Base-by-base conservation (phyloP, 306 rosid species). In the Corylus avellana region DNA sequence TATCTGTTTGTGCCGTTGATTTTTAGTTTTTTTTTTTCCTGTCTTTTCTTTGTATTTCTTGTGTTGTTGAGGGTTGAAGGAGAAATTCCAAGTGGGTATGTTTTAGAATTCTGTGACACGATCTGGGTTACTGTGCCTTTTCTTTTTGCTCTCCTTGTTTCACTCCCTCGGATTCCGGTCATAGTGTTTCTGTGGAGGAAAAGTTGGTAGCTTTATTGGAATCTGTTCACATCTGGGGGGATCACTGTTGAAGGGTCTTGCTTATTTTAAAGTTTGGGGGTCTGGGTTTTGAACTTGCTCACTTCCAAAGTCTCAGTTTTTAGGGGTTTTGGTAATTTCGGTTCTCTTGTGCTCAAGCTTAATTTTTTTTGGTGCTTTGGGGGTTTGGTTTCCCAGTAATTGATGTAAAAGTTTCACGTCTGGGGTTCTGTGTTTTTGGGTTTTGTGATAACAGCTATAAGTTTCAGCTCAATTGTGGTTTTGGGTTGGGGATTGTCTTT, bases 91-190 rank as follows among this genome's bases (percentile, higher is more conserved):
- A 73, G 84, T 77, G 90, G 86, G 71, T 66, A 76, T 78, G 47
- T 53, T 87, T 59, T 86, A 44, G 74, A 75, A 39, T 70, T 85
- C 79, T 77, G 85, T 83, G 79, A 78, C 77, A 63, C 39, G 82
- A 82, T 87, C 81, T 88, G 79, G 86, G 90, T 87, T 77, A 54
- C 62, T 72, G 86, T 76, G 86, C 81, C 79, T 70, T 75, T 29
- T 25, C 42, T 10, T 42, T 68, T 49, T 57, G 78, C 81, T 85
- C 82, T 68, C 71, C 86, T 77, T 80, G 80, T 86, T 86, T 85
- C 55, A 27, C 83, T 80, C 47, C 87, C 91, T 89, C 83, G 89
- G 91, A 86, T 90, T 87, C 88, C 71, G 87, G 79, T 80, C 42
- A 18, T 47, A 58, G 75, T 81, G 84, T 83, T 83, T 84, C 75